Evolutionary conservation across 306 rosid genomes (phyloP), one percentile per base, ranked within the genome.

Genomic region (Coriaria nepalensis): DNA sequence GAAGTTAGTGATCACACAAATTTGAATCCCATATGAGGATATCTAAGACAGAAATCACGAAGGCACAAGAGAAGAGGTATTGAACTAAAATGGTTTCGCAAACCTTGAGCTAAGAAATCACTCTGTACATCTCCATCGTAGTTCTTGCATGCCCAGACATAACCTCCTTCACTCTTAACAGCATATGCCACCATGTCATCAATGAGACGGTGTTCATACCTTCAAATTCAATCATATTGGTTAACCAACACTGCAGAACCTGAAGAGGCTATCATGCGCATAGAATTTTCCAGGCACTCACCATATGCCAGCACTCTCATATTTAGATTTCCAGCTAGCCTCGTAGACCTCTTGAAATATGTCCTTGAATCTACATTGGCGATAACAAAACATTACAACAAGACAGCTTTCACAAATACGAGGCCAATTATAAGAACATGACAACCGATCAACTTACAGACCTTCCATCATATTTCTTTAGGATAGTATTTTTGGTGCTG

Each of bases 111-210:
- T 57, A 90, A 77, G 81, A 90, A 74, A 65, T 90, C 98, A 63
- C 98, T 90, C 71, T 90, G 98, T 39, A 90, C 95, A 63, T 90
- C 97, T 61, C 97, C 97, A 73, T 90, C 95, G 64, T 90, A 90
- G 70, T 90, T 90, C 75, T 90, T 90, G 94, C 97, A 90, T 49
- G 97, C 97, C 97, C 98, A 90, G 51, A 90, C 98, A 75, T 90
- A 90, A 46, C 94, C 98, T 73, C 98, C 98, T 33, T 90, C 98
- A 41, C 98, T 85, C 81, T 90, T 90, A 56, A 90, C 62, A 6
- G 95, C 95, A 69, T 90, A 90, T 1, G 98, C 98, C 63, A 90
- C 95, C 98, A 90, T 90, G 67, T 90, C 98, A 73, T 90, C 98
- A 55, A 90, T 90, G 57, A 90, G 95, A 14, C 98, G 95, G 61